These are phyloP conservation scores for Zizania palustris DNA, from an alignment of 202 grass and related monocot species.

Conservation along the genomic window DNA sequence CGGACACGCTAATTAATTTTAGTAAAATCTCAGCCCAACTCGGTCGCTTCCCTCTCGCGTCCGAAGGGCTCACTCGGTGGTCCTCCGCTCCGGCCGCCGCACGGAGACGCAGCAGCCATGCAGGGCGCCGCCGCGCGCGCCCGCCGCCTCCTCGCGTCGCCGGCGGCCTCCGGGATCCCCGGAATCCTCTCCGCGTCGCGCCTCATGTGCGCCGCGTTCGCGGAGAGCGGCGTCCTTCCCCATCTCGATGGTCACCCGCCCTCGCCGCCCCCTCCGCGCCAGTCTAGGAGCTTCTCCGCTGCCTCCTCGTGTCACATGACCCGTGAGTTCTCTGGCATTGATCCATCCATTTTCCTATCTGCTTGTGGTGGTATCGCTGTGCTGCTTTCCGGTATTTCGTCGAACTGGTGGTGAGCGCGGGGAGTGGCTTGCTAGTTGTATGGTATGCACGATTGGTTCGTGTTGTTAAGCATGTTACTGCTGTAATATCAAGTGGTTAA, in stretches of 20 bases:
- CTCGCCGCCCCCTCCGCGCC: constrained; percentile 21
- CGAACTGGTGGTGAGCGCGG: constrained; percentile 42
- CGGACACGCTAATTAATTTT: too few species aligned
- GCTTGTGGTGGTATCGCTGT: neutral
- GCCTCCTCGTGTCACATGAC: neutral
- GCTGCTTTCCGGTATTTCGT: constrained; percentile 46
- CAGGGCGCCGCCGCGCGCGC: constrained; percentile 48
- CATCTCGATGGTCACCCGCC: constrained; percentile 30
- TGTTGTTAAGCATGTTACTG: neutral
- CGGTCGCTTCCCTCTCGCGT: neutral
- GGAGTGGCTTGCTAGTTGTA: neutral
- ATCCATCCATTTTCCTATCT: accelerated
- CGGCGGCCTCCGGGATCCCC: constrained; percentile 19
- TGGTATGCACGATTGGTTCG: neutral
- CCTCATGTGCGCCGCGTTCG: neutral
- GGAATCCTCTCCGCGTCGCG: neutral
- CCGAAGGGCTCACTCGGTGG: neutral
- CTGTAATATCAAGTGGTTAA: neutral
- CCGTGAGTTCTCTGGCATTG: neutral
- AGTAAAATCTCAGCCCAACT: constrained; percentile 19
- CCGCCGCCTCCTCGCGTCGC: constrained; percentile 42
- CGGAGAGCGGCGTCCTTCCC: constrained; percentile 6
- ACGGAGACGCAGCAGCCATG: constrained; percentile 34
- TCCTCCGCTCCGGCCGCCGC: constrained; percentile 42
- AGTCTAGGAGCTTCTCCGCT: constrained; percentile 29